These are phyloP conservation scores for Thalassiosira hispida DNA, from an alignment of 352 stramenopile species.

Conservation along the genomic window DNA sequence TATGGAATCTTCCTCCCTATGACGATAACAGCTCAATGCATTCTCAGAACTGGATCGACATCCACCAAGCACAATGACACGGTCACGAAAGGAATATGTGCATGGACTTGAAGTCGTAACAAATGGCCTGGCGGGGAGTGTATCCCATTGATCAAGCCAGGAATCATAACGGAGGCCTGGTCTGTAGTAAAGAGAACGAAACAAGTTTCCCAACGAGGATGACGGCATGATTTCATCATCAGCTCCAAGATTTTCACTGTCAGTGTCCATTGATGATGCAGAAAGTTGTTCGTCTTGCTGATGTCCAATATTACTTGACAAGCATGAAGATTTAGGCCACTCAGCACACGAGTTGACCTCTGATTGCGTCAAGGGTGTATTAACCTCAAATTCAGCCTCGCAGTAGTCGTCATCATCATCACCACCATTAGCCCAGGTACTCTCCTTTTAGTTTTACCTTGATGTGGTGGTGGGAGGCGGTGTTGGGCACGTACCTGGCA, in stretches of 20 bases:
- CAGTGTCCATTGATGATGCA: conserved; percentile 26
- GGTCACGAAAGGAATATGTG: conserved; percentile 20
- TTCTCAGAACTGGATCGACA: conserved; percentile 43
- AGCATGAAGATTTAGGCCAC: not conserved
- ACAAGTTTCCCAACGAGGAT: not conserved
- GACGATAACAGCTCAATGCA: conserved; percentile 24
- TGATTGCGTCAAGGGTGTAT: conserved; percentile 17
- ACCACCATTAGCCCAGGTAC: too few relatives aligned
- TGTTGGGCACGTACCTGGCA: conserved; percentile 32
- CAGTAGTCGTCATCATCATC: not conserved
- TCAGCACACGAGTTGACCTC: conserved; percentile 17
- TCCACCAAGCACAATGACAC: conserved; percentile 29
- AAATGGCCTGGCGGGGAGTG: conserved; percentile 25
- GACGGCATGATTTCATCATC: conserved; percentile 3
- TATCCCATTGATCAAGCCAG: conserved; percentile 19
- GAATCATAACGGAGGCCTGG: conserved; percentile 29
- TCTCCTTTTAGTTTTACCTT: not conserved
- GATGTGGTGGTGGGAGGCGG: conserved; percentile 8
- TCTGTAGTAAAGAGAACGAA: conserved; percentile 28
- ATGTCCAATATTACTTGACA: not conserved
- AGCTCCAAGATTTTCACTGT: conserved; percentile 4
- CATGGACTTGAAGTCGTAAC: conserved; percentile 40
- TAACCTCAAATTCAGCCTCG: not conserved
- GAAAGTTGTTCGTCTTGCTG: conserved; percentile 1
- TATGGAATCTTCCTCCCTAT: conserved; percentile 35